Evolutionary conservation across 2,329 filamentous ascomycete species (phyloP).

Genomic region (Orbilia blumenaviensis): DNA sequence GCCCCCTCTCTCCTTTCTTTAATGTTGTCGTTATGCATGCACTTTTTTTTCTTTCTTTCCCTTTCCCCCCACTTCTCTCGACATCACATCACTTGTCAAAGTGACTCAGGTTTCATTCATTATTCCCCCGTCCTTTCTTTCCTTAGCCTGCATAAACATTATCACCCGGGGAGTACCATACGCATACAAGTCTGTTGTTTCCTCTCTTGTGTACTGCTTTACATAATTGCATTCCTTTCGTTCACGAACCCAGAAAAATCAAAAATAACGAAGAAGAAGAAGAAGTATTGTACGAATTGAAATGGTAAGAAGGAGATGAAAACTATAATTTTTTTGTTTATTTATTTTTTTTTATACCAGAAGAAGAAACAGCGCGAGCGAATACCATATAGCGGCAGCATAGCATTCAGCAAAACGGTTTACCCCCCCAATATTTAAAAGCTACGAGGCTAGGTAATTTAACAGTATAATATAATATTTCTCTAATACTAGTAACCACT

Average conservation of each 20-base stretch:
- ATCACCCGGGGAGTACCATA: not conserved
- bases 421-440: too few relatives aligned
- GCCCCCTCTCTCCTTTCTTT: too few relatives aligned
- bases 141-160: not conserved
- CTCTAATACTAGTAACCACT: too few relatives aligned
- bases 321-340: too few relatives aligned
- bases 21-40: not conserved
- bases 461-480: too few relatives aligned
- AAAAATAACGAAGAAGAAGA: too few relatives aligned
- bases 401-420: too few relatives aligned
- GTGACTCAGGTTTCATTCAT: not conserved
- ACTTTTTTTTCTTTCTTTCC: not conserved
- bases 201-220: too few relatives aligned
- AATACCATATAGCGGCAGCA: not conserved
- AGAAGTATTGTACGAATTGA: not conserved
- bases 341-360: too few relatives aligned
- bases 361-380: not conserved
- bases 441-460: too few relatives aligned
- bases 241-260: not conserved
- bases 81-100: too few relatives aligned
- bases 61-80: too few relatives aligned
- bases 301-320: not conserved
- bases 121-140: not conserved
- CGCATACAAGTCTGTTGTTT: not conserved
- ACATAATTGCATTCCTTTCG: not conserved